Evolutionary conservation across 2,329 filamentous ascomycete species (phyloP).

Genomic region (Pseudocercospora eumusae): DNA sequence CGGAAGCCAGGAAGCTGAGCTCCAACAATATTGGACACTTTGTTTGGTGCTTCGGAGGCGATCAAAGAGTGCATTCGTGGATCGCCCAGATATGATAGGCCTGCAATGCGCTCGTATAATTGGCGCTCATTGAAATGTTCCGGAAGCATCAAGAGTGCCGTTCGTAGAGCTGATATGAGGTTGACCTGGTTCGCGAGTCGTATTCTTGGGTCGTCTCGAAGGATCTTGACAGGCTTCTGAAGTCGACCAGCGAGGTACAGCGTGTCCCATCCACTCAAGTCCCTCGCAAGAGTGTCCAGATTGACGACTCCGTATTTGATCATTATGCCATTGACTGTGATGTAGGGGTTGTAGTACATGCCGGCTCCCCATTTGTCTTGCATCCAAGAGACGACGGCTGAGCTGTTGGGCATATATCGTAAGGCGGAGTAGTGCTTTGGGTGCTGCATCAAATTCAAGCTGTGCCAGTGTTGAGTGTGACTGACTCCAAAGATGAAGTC

Average conservation of each 20-base stretch:
- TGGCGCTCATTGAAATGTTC: slow-evolving; percentile 81
- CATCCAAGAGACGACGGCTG: slow-evolving; percentile 77
- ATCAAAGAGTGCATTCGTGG: slow-evolving; percentile 84
- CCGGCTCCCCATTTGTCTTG: slow-evolving; percentile 90
- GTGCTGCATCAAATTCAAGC: slow-evolving; percentile 84
- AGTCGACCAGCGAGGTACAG: slow-evolving; percentile 94
- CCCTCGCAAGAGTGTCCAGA: slow-evolving; percentile 80
- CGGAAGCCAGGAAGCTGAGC: slow-evolving; percentile 92
- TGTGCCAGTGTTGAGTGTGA: slow-evolving; percentile 95
- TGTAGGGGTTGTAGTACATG: slow-evolving; percentile 95
- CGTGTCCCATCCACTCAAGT: slow-evolving; percentile 89
- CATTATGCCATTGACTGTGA: slow-evolving; percentile 89
- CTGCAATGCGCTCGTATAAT: slow-evolving; percentile 86
- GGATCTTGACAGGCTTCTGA: slow-evolving; percentile 96
- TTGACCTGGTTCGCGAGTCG: slow-evolving; percentile 96
- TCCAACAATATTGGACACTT: slow-evolving; percentile 90
- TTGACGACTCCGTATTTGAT: slow-evolving; percentile 99
- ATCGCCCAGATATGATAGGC: slow-evolving; percentile 91
- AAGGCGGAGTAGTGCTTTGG: slow-evolving; percentile 89
- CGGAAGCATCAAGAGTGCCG: slow-evolving; percentile 82
- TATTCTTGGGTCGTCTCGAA: slow-evolving; percentile 88
- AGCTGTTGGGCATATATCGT: slow-evolving; percentile 69
- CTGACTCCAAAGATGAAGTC: slow-evolving; percentile 97
- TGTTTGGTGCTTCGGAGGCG: slow-evolving; percentile 74
- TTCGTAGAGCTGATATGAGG: slow-evolving; percentile 84